Conservation (phyloP, 2,329 filamentous ascomycete species). For the Curvularia sp. region DNA sequence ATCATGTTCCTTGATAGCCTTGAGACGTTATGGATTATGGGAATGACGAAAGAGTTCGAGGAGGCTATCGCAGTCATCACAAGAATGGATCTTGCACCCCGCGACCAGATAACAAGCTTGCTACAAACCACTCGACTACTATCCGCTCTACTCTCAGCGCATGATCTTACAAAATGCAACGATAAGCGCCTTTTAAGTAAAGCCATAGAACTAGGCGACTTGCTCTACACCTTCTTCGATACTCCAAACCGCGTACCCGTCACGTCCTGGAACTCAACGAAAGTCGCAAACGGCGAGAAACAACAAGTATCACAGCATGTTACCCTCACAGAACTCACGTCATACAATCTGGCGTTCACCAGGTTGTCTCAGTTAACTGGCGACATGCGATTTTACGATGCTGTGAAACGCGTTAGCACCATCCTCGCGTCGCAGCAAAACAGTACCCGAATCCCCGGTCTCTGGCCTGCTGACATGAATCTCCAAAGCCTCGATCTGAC, state of each 20-base stretch:
- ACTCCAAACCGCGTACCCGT: slow-evolving; percentile 70
- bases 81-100: not conserved
- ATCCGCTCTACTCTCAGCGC: not conserved
- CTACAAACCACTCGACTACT: not conserved
- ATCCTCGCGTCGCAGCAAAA: slow-evolving; percentile 51
- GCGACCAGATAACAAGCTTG: not conserved
- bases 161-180: slow-evolving; percentile 1
- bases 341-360: slow-evolving; percentile 54
- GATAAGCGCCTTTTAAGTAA: slow-evolving; percentile 61
- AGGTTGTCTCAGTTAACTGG: slow-evolving; percentile 53
- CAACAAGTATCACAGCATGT: slow-evolving; percentile 47
- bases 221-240: slow-evolving; percentile 70
- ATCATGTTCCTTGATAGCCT: not conserved
- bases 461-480: slow-evolving; percentile 51
- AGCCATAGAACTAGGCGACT: slow-evolving; percentile 66
- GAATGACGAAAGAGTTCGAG: not conserved
- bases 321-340: slow-evolving; percentile 54
- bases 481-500: slow-evolving; percentile 36
- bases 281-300: slow-evolving; percentile 27
- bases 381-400: slow-evolving; percentile 55
- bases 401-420: slow-evolving; percentile 50
- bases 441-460: slow-evolving; percentile 52
- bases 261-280: slow-evolving; percentile 37
- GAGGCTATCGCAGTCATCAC: not conserved
- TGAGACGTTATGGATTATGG: slow-evolving; percentile 7